phyloP scores from a whole-genome alignment of 73 alveolate species.

The Effrenium voratum region DNA sequence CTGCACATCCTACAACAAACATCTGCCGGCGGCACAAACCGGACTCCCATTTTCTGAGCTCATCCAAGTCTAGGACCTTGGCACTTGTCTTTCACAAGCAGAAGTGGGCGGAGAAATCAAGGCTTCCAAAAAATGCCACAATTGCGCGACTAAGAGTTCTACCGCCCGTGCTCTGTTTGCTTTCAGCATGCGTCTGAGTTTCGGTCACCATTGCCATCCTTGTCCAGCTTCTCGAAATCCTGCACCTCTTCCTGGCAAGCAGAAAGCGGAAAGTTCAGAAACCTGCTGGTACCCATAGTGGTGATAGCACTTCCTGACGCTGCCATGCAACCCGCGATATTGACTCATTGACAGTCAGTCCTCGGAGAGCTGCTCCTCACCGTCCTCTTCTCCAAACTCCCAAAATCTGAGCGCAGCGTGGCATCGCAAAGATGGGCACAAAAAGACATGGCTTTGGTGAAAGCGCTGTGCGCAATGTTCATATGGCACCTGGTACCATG shows the following conservation, averaged over 20 bases:
- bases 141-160: neutral
- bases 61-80: slow-evolving; percentile 40
- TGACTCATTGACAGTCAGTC: no score
- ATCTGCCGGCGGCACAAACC: slow-evolving; percentile 10
- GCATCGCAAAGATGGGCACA: neutral
- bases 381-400: slow-evolving; percentile 91
- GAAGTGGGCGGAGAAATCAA: neutral
- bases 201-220: slow-evolving; percentile 11
- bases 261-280: no score
- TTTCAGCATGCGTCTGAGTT: neutral
- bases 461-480: no score
- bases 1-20: neutral
- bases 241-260: slow-evolving; percentile 36
- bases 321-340: no score
- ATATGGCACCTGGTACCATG: no score
- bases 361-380: slow-evolving; percentile 85
- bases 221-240: slow-evolving; percentile 84
- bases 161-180: neutral
- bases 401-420: neutral
- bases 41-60: slow-evolving; percentile 73
- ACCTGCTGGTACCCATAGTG: no score
- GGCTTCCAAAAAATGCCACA: neutral
- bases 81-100: neutral
- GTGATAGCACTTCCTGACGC: no score
- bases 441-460: no score